Evolutionary conservation across 768 basidiomycete genomes (phyloP).

Genomic region (Pisolithus orientalis): DNA sequence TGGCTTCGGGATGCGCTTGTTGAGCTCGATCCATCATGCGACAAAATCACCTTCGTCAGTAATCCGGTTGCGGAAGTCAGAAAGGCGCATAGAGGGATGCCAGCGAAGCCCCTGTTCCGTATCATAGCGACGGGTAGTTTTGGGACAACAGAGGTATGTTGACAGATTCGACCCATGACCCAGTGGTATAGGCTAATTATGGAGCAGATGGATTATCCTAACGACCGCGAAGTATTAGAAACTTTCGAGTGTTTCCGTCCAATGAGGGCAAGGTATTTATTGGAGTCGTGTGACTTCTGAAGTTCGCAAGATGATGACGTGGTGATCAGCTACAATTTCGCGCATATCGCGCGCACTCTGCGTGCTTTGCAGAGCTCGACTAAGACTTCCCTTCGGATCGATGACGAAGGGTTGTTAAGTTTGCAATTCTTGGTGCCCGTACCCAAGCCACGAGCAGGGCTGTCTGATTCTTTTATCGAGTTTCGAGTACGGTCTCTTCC

Average conservation of each 20-base stretch:
- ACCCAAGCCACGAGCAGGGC: conserved; percentile 33
- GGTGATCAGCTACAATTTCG: conserved; percentile 68
- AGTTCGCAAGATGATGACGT: neutral
- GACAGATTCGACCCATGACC: neutral
- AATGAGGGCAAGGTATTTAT: conserved; percentile 63
- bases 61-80: conserved; percentile 45
- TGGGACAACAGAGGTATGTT: conserved; percentile 74
- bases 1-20: conserved; percentile 92
- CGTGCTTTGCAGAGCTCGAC: conserved; percentile 77
- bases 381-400: conserved; percentile 86
- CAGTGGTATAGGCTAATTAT: neutral
- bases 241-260: conserved; percentile 72
- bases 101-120: conserved; percentile 58
- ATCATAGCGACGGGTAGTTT: conserved; percentile 78
- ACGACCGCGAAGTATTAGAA: conserved; percentile 86
- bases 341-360: conserved; percentile 65
- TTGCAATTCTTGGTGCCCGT: conserved; percentile 84
- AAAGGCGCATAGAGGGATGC: conserved; percentile 19
- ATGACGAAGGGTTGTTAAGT: conserved; percentile 74
- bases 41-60: conserved; percentile 78
- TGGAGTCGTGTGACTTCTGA: neutral
- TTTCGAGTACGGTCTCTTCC: conserved; percentile 59
- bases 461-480: conserved; percentile 71
- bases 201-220: conserved; percentile 89
- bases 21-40: conserved; percentile 85